A percentile compares a stretch with the other conserved stretches of the same genome.
These are phyloP conservation scores for Leucaena leucocephala DNA, from an alignment of 306 rosid species.

Conservation along the genomic window DNA sequence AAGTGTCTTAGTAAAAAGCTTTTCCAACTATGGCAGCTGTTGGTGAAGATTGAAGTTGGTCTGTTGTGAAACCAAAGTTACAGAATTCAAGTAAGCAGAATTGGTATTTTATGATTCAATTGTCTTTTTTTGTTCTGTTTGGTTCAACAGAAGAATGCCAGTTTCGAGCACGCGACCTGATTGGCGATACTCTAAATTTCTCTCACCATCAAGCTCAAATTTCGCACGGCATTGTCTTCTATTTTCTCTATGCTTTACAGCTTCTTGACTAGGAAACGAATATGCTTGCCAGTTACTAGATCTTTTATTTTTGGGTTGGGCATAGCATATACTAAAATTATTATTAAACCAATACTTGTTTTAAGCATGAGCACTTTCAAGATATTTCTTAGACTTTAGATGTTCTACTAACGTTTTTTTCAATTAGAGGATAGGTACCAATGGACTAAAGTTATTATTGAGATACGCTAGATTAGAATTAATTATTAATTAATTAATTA, in stretches of 20 bases:
- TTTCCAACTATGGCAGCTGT: constrained; percentile 57
- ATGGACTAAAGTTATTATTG: no score
- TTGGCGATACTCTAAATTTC: no score
- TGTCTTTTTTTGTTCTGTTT: constrained; percentile 4
- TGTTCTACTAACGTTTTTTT: not conserved
- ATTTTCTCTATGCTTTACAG: not conserved
- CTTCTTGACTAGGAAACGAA: not conserved
- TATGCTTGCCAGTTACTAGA: not conserved
- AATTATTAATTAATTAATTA: no score
- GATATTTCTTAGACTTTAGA: not conserved
- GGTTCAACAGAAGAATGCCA: no score
- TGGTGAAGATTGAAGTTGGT: constrained; percentile 76
- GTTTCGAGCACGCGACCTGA: no score
- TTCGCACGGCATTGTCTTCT: no score
- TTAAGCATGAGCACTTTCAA: not conserved
- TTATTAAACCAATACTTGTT: not conserved
- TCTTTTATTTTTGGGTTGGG: not conserved
- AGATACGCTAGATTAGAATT: no score
- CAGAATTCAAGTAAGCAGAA: constrained; percentile 53
- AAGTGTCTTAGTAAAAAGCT: constrained; percentile 1
- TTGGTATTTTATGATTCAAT: constrained; percentile 20
- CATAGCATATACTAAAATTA: not conserved
- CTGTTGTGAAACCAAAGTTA: constrained; percentile 68
- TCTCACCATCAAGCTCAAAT: no score
- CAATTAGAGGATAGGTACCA: no score